Evolutionary conservation across 345 rosid genomes (phyloP).

Genomic region (Citrus medica): DNA sequence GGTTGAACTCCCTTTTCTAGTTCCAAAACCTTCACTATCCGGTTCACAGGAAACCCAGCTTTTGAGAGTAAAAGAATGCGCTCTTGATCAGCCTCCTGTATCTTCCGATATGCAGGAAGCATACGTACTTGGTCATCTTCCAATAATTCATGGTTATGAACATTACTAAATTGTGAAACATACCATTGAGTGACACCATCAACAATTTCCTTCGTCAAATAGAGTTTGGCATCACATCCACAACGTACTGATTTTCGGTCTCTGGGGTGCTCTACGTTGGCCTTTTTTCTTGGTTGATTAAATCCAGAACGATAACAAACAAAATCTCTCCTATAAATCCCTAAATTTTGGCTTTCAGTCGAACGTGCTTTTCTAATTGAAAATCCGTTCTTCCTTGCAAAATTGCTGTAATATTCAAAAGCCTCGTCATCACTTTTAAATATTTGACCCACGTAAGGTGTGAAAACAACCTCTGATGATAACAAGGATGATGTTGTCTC

Average conservation of each 20-base stretch:
- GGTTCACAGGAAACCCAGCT: slow-evolving; percentile 92
- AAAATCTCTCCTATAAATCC: slow-evolving; percentile 84
- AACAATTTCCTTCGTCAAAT: slow-evolving; percentile 72
- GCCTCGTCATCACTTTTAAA: slow-evolving; percentile 81
- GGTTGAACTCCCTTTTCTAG: slow-evolving; percentile 82
- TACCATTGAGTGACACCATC: slow-evolving; percentile 72
- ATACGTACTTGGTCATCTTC: slow-evolving; percentile 94
- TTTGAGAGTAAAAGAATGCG: slow-evolving; percentile 81
- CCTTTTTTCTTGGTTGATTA: slow-evolving; percentile 87
- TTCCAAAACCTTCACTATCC: slow-evolving; percentile 83
- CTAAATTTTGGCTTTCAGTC: slow-evolving; percentile 83
- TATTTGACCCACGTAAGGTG: slow-evolving; percentile 85
- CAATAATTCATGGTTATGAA: slow-evolving; percentile 89
- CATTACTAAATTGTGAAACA: slow-evolving; percentile 88
- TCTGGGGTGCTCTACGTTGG: slow-evolving; percentile 87
- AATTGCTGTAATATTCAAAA: slow-evolving; percentile 75
- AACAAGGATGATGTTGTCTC: slow-evolving; percentile 48
- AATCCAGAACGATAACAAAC: slow-evolving; percentile 96
- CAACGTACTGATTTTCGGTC: slow-evolving; percentile 90
- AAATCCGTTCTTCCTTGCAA: slow-evolving; percentile 85
- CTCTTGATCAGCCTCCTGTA: slow-evolving; percentile 83
- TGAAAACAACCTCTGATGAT: slow-evolving; percentile 47
- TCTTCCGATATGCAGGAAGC: slow-evolving; percentile 92
- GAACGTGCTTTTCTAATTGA: slow-evolving; percentile 91
- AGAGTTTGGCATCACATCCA: slow-evolving; percentile 91